A percentile compares a stretch with the other conserved stretches of the same genome.
Evolutionary conservation across 1,139 yeast genomes (phyloP).

Genomic region (Hemisphaericaspora lyxosophila): DNA sequence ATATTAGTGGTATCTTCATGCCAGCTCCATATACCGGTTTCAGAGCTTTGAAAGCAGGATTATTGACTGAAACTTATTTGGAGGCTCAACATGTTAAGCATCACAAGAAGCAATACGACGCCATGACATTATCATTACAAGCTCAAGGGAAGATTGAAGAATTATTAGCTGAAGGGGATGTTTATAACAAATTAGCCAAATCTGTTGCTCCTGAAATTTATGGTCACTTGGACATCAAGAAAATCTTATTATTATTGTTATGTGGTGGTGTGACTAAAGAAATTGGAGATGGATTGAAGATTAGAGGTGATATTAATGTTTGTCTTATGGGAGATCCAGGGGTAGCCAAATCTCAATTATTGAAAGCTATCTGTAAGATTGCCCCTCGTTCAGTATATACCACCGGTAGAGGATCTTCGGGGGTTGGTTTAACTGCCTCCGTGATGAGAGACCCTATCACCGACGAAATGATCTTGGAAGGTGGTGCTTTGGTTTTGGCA

Average conservation of each 20-base stretch:
- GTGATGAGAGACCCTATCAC: constrained; percentile 99
- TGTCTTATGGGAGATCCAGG: constrained; percentile 99
- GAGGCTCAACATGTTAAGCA: constrained; percentile 86
- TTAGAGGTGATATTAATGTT: constrained; percentile 95
- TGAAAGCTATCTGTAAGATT: constrained; percentile 86
- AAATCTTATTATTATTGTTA: constrained; percentile 76
- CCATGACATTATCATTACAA: constrained; percentile 57
- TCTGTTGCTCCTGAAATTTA: constrained; percentile 98
- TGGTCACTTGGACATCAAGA: constrained; percentile 92
- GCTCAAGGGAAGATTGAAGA: constrained; percentile 55
- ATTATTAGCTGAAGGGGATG: constrained; percentile 54
- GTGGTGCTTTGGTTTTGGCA: constrained; percentile 96
- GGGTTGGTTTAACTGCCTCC: constrained; percentile 98
- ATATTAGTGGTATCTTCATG: constrained; percentile 85
- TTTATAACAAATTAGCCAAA: constrained; percentile 76
- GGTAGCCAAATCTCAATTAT: constrained; percentile 96
- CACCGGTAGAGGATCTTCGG: constrained; percentile 98
- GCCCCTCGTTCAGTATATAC: constrained; percentile 98
- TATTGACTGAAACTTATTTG: constrained; percentile 88
- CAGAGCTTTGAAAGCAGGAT: constrained; percentile 87
- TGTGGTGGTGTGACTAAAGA: constrained; percentile 96
- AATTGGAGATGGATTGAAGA: constrained; percentile 94
- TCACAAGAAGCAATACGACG: constrained; percentile 85
- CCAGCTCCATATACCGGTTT: constrained; percentile 97
- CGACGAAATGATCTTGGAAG: constrained; percentile 97